These are phyloP conservation scores for Cordia subcordata DNA, from an alignment of 257 asterid species.

Conservation along the genomic window DNA sequence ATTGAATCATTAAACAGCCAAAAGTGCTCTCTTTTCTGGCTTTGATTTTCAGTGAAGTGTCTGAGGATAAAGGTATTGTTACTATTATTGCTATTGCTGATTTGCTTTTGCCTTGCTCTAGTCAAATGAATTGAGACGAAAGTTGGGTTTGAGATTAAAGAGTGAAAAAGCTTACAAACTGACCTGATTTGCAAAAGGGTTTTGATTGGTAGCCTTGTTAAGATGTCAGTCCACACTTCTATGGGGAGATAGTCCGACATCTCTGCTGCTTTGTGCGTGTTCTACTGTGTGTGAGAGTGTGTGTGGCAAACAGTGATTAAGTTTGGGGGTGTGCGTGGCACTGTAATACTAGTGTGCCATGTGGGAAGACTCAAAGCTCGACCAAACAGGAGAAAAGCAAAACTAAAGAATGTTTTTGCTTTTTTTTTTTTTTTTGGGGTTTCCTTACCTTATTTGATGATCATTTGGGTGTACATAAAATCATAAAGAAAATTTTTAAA, in stretches of 20 bases:
- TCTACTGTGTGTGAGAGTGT: no score
- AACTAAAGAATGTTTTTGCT: no score
- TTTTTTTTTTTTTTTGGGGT: no score
- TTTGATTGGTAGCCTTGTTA: constrained; percentile 6
- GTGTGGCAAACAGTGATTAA: no score
- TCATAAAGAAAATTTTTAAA: no score
- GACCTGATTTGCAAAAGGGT: constrained; percentile 19
- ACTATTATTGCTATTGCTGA: not conserved
- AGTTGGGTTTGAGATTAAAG: constrained; percentile 8
- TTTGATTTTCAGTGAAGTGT: not conserved
- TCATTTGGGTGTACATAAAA: no score
- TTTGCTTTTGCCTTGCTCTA: no score
- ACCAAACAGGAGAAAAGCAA: no score
- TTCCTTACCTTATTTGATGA: no score
- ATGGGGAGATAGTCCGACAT: constrained; percentile 15
- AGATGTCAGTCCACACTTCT: constrained; percentile 7
- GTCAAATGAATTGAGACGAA: constrained; percentile 14
- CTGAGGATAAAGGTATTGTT: not conserved
- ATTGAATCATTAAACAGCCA: constrained; percentile 1
- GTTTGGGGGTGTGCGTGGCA: no score
- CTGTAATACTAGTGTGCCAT: no score
- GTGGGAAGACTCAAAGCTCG: no score
- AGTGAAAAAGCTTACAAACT: constrained; percentile 10
- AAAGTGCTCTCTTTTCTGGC: not conserved
- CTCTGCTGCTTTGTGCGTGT: not conserved